Conservation (phyloP, 176 grass and related monocot genomes). For the sorghum (Sorghum bicolor) region DNA sequence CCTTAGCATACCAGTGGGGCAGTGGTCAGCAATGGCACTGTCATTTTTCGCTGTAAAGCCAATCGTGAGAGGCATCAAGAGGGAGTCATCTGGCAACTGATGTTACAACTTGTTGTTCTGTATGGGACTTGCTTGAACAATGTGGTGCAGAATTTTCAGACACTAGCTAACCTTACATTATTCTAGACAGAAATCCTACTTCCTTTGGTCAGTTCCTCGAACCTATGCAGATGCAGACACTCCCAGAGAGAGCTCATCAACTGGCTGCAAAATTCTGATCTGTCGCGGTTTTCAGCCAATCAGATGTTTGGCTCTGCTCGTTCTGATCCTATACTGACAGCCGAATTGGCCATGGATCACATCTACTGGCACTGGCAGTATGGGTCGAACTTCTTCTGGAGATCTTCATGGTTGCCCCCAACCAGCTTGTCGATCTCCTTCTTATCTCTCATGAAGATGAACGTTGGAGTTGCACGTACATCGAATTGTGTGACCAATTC, state of each 20-base stretch:
- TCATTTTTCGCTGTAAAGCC: constrained; percentile 14
- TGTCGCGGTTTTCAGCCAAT: constrained; percentile 16
- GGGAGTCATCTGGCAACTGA: constrained; percentile 13
- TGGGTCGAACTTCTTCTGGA: constrained; percentile 57
- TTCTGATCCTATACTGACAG: constrained; percentile 31
- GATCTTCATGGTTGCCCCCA: constrained; percentile 53
- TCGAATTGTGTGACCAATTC: constrained; percentile 54
- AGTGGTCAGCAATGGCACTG: constrained; percentile 6
- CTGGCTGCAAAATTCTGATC: background rate
- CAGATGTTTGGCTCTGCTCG: background rate
- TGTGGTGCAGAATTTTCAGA: constrained; percentile 28
- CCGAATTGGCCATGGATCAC: background rate
- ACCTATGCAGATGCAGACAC: constrained; percentile 27
- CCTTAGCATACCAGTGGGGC: background rate
- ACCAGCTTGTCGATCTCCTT: constrained; percentile 63
- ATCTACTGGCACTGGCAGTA: background rate
- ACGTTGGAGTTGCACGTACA: constrained; percentile 71
- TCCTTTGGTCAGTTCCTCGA: constrained; percentile 30
- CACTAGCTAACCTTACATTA: constrained; percentile 45
- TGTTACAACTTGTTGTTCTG: constrained; percentile 4
- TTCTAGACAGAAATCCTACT: constrained; percentile 46
- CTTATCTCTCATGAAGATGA: constrained; percentile 64
- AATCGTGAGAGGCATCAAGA: background rate
- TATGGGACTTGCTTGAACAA: constrained; percentile 37
- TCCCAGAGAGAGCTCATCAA: constrained; percentile 1